Evolutionary conservation across 208 protist genomes (phyloP).

Genomic region (Trypanosoma mega): DNA sequence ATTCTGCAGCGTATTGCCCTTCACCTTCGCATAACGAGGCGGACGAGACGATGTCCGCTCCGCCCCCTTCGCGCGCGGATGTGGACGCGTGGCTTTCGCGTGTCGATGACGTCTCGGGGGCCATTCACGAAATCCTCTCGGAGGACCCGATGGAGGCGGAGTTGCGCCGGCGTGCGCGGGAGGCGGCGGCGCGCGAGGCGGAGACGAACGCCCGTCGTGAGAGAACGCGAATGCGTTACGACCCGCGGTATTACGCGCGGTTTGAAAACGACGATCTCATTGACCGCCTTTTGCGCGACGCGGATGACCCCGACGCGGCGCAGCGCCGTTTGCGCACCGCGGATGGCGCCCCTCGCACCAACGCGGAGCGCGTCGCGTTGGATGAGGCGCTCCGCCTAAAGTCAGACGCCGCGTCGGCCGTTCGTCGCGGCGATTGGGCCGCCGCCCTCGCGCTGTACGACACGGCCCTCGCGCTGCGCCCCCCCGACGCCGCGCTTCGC

Average conservation of each 20-base stretch:
- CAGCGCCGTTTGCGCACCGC: neutral
- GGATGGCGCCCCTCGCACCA: conserved; percentile 18
- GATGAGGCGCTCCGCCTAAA: conserved; percentile 35
- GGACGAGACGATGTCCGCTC: conserved; percentile 7
- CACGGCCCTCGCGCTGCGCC: conserved; percentile 30
- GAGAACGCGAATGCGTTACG: conserved; percentile 45
- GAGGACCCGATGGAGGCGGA: conserved; percentile 35
- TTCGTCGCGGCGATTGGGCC: conserved; percentile 28
- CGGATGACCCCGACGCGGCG: conserved; percentile 6
- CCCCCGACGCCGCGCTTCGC: conserved; percentile 25
- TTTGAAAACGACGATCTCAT: conserved; percentile 50
- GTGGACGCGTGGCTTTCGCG: conserved; percentile 35
- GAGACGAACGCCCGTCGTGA: conserved; percentile 12
- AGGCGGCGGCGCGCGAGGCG: conserved; percentile 12
- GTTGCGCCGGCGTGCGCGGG: conserved; percentile 19
- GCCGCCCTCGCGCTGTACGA: conserved; percentile 31
- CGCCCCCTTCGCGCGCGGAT: conserved; percentile 23
- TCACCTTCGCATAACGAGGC: no score
- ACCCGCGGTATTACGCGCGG: conserved; percentile 39
- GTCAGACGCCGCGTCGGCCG: conserved; percentile 26
- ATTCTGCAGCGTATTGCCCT: no score
- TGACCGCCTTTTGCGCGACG: conserved; percentile 34
- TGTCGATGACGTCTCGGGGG: conserved; percentile 38
- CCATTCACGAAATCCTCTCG: conserved; percentile 39
- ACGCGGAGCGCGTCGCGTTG: conserved; percentile 30